Conservation (phyloP, 805 yeast species). For the Kuraishia hungarica region DNA sequence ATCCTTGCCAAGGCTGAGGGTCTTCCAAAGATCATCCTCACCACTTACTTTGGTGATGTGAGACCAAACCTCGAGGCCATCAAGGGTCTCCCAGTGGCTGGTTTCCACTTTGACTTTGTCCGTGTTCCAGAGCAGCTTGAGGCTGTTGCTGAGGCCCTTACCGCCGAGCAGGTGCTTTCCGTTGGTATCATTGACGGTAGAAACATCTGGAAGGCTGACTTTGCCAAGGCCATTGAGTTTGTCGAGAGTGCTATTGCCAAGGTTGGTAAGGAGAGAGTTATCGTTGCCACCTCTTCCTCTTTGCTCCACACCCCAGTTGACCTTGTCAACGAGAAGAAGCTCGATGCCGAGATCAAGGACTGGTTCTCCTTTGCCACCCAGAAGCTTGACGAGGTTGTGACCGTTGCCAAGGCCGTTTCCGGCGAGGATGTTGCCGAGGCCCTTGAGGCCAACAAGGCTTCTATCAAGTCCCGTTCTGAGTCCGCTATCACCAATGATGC, state of each 20-base stretch:
- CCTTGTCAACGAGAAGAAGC: slow-evolving; percentile 83
- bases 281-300: slow-evolving; percentile 94
- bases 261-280: slow-evolving; percentile 79
- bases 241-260: slow-evolving; percentile 78
- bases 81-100: slow-evolving; percentile 86
- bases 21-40: slow-evolving; percentile 71
- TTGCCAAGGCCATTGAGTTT: slow-evolving; percentile 72
- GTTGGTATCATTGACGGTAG: slow-evolving; percentile 98
- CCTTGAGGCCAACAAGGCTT: slow-evolving; percentile 79
- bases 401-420: slow-evolving; percentile 78
- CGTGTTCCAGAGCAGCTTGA: slow-evolving; percentile 96
- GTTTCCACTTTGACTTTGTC: slow-evolving; percentile 93
- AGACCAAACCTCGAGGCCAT: slow-evolving; percentile 91
- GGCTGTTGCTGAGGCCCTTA: slow-evolving; percentile 60
- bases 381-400: slow-evolving; percentile 87
- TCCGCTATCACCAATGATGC: slow-evolving; percentile 89
- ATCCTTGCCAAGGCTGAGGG: slow-evolving; percentile 58
- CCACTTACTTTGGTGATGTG: slow-evolving; percentile 97
- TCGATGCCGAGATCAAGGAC: slow-evolving; percentile 85
- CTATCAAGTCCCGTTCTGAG: slow-evolving; percentile 76
- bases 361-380: slow-evolving; percentile 99
- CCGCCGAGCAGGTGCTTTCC: slow-evolving; percentile 71
- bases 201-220: slow-evolving; percentile 98
- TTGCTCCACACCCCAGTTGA: slow-evolving; percentile 98
- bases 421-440: slow-evolving; percentile 73